A percentile compares a stretch with the other conserved stretches of the same genome.
phyloP scores from a whole-genome alignment of 345 rosid species.

The Gossypium thurberi region DNA sequence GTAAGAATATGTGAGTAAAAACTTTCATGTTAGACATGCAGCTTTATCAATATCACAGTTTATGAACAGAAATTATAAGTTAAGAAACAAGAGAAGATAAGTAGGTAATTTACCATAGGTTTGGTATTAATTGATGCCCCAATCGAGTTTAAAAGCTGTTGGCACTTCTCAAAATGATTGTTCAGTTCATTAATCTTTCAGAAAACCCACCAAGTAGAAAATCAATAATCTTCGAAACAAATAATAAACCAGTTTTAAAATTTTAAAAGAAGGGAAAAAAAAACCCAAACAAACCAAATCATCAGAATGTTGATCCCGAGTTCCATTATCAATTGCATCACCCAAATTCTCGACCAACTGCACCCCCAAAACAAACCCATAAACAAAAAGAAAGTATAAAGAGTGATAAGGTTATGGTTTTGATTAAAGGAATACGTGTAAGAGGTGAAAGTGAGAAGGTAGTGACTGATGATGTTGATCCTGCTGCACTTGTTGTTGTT shows the following conservation, averaged over 20 bases:
- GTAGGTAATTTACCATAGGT: slow-evolving; percentile 41
- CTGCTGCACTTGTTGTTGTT: slow-evolving; percentile 30
- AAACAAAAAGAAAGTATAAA: background rate
- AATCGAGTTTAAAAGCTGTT: slow-evolving; percentile 75
- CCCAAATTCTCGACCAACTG: slow-evolving; percentile 70
- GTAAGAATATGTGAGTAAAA: too few relatives aligned
- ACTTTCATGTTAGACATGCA: too few relatives aligned
- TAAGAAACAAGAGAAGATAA: background rate
- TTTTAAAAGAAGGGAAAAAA: background rate
- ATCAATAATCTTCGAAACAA: background rate
- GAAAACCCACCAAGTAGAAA: slow-evolving; percentile 9
- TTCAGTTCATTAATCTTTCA: slow-evolving; percentile 59
- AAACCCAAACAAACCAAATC: slow-evolving; percentile 44
- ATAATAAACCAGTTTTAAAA: background rate
- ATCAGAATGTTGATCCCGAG: slow-evolving; percentile 74
- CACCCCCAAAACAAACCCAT: slow-evolving; percentile 1
- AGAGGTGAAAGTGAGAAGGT: slow-evolving; percentile 83
- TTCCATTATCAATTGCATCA: slow-evolving; percentile 66
- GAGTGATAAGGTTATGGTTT: background rate
- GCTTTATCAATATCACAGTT: background rate
- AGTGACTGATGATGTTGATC: slow-evolving; percentile 73
- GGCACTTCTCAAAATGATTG: slow-evolving; percentile 83
- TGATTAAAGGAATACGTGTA: slow-evolving; percentile 30
- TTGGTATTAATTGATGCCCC: slow-evolving; percentile 55
- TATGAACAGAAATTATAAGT: background rate